A percentile compares a stretch with the other conserved stretches of the same genome.
Conservation (phyloP, 768 basidiomycete species). For the Lanmaoa rubissima region DNA sequence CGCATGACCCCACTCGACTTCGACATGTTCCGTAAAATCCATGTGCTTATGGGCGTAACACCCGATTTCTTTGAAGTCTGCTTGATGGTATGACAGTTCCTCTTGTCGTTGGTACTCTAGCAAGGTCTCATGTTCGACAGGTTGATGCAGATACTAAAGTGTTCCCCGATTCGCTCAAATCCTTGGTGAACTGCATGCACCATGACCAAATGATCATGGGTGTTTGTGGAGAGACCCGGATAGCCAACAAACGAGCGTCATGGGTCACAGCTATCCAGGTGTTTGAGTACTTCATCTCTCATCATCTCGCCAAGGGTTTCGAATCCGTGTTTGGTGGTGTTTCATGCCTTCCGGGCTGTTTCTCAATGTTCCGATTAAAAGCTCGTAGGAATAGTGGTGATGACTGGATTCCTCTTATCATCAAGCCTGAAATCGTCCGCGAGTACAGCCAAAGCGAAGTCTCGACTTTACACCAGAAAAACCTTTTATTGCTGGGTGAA, state of each 20-base stretch:
- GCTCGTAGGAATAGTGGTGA: conserved; percentile 84
- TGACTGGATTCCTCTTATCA: conserved; percentile 96
- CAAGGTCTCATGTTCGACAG: conserved; percentile 41
- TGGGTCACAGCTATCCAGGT: conserved; percentile 99
- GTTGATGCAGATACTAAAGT: conserved; percentile 99
- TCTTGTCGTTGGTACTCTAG: neutral
- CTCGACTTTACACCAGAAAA: conserved; percentile 95
- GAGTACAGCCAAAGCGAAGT: conserved; percentile 96
- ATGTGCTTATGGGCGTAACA: conserved; percentile 96
- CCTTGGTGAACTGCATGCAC: conserved; percentile 98
- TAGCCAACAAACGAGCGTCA: conserved; percentile 96
- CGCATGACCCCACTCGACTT: conserved; percentile 98
- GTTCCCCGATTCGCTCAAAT: conserved; percentile 83
- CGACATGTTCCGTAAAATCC: conserved; percentile 96
- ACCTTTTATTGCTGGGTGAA: conserved; percentile 92
- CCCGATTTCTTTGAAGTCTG: conserved; percentile 98
- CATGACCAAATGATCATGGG: conserved; percentile 99
- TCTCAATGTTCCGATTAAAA: conserved; percentile 99
- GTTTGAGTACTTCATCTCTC: conserved; percentile 98
- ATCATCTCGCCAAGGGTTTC: conserved; percentile 97
- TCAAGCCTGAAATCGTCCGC: conserved; percentile 95
- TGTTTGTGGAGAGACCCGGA: conserved; percentile 96
- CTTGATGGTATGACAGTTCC: conserved; percentile 74
- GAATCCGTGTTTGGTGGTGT: conserved; percentile 99
- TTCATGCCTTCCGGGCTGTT: conserved; percentile 98